These are phyloP conservation scores for Bimuria novae-zelandiae DNA, from an alignment of 2,329 filamentous ascomycete species.

Conservation along the genomic window DNA sequence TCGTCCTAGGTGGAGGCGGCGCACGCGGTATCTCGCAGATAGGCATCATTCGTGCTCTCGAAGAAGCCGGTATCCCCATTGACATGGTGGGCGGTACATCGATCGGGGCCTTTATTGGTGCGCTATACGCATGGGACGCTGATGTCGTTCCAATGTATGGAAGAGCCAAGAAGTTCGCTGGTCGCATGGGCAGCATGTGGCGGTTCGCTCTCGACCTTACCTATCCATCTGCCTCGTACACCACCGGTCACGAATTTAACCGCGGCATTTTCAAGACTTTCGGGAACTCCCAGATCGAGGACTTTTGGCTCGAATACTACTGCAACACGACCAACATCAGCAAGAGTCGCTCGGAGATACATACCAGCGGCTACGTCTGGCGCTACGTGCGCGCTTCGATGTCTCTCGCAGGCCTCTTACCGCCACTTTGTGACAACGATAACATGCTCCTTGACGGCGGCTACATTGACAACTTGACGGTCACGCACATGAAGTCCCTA, in stretches of 20 bases:
- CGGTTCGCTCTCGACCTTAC: constrained; percentile 95
- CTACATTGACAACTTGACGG: constrained; percentile 96
- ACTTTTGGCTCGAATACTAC: constrained; percentile 98
- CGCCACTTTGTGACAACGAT: constrained; percentile 93
- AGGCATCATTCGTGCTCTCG: constrained; percentile 90
- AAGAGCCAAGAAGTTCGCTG: constrained; percentile 93
- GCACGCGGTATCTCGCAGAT: constrained; percentile 91
- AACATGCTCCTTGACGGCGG: constrained; percentile 96
- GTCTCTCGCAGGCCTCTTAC: constrained; percentile 90
- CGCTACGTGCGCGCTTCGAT: constrained; percentile 95
- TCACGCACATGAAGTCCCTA: constrained; percentile 94
- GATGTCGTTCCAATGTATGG: constrained; percentile 98
- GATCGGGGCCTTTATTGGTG: constrained; percentile 94
- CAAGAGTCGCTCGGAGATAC: constrained; percentile 87
- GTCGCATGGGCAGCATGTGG: constrained; percentile 99
- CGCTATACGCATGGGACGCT: constrained; percentile 91
- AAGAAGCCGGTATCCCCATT: constrained; percentile 95
- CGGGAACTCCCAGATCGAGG: constrained; percentile 94
- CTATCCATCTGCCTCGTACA: constrained; percentile 96
- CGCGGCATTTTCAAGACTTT: constrained; percentile 99
- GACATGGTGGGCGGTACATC: constrained; percentile 95
- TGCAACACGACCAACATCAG: constrained; percentile 99
- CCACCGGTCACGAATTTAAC: constrained; percentile 98
- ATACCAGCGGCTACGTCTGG: constrained; percentile 97
- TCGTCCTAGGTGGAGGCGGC: constrained; percentile 92